Percentiles rank a stretch among this genome's conserved stretches.
These are phyloP conservation scores for Priceomyces haplophilus DNA, from an alignment of 805 yeast genomes.

Conservation along the genomic window DNA sequence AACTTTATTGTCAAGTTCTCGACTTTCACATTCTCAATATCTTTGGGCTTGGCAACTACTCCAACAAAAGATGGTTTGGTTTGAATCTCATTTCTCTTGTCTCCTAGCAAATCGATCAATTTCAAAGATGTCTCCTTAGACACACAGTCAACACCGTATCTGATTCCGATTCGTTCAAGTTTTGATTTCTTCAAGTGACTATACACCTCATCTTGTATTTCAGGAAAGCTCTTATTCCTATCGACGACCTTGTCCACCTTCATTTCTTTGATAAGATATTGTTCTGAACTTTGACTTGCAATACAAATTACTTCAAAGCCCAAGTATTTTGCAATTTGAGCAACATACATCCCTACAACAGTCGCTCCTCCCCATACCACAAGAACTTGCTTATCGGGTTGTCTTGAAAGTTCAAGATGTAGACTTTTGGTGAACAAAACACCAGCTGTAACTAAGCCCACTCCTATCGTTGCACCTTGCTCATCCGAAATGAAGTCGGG, in stretches of 20 bases:
- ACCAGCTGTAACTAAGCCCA: slow-evolving; percentile 46
- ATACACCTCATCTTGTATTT: slow-evolving; percentile 7
- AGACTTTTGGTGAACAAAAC: slow-evolving; percentile 21
- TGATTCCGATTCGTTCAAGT: slow-evolving; percentile 11
- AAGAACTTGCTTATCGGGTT: slow-evolving; percentile 8
- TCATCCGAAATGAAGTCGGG: slow-evolving; percentile 33
- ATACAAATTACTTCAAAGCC: slow-evolving; percentile 36
- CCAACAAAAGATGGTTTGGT: slow-evolving; percentile 29
- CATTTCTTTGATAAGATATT: slow-evolving; percentile 15
- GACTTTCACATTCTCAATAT: slow-evolving; percentile 20
- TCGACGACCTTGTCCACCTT: slow-evolving; percentile 36
- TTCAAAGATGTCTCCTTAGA: slow-evolving; percentile 37
- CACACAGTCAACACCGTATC: slow-evolving; percentile 27
- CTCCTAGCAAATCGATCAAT: slow-evolving; percentile 26
- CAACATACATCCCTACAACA: slow-evolving; percentile 43
- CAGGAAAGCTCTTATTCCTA: slow-evolving; percentile 23
- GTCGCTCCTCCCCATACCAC: slow-evolving; percentile 51
- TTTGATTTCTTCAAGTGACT: slow-evolving; percentile 11
- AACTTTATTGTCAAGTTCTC: slow-evolving; percentile 36
- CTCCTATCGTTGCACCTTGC: slow-evolving; percentile 46
- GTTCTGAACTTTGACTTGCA: slow-evolving; percentile 18
- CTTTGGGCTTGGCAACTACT: slow-evolving; percentile 34
- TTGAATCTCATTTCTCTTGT: slow-evolving; percentile 9
- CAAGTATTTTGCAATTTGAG: slow-evolving; percentile 40
- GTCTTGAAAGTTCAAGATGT: slow-evolving; percentile 3